These are phyloP conservation scores for Sugiyamaella floridensis DNA, from an alignment of 805 yeast genomes.

Conservation along the genomic window DNA sequence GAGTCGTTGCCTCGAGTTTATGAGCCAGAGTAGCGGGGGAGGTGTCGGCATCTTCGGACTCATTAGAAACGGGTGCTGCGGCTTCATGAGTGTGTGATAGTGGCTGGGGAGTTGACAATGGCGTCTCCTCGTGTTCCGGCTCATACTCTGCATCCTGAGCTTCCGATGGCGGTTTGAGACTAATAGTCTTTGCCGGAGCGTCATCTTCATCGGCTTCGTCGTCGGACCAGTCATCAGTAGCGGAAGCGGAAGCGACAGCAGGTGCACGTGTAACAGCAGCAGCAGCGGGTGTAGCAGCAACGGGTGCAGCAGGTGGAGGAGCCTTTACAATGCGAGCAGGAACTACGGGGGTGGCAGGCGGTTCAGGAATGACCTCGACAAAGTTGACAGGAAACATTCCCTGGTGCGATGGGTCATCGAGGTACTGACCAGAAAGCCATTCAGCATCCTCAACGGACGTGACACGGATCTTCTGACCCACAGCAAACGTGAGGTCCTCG, in stretches of 20 bases:
- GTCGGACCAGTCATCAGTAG: constrained; percentile 12
- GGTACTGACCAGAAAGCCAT: constrained; percentile 74
- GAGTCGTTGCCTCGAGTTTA: background rate
- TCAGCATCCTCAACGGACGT: constrained; percentile 81
- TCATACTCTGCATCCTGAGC: background rate
- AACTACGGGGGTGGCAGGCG: constrained; percentile 1
- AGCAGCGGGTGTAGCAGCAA: background rate
- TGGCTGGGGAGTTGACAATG: background rate
- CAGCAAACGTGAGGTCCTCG: constrained; percentile 72
- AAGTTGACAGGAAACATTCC: constrained; percentile 89
- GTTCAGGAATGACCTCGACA: constrained; percentile 40
- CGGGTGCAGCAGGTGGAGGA: background rate
- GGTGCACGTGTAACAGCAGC: too few relatives aligned
- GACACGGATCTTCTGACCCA: constrained; percentile 67
- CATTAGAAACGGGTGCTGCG: background rate
- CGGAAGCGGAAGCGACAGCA: background rate
- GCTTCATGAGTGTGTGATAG: background rate
- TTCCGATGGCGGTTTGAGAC: constrained; percentile 14
- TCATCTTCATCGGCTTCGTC: constrained; percentile 15
- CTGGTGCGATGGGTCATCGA: constrained; percentile 33
- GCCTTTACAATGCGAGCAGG: background rate
- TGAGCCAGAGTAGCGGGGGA: background rate
- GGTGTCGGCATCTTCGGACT: background rate
- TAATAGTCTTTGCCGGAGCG: constrained; percentile 16
- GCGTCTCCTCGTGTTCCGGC: background rate